phyloP scores from a whole-genome alignment of 306 rosid genomes.

The Gastrolobium villosum region DNA sequence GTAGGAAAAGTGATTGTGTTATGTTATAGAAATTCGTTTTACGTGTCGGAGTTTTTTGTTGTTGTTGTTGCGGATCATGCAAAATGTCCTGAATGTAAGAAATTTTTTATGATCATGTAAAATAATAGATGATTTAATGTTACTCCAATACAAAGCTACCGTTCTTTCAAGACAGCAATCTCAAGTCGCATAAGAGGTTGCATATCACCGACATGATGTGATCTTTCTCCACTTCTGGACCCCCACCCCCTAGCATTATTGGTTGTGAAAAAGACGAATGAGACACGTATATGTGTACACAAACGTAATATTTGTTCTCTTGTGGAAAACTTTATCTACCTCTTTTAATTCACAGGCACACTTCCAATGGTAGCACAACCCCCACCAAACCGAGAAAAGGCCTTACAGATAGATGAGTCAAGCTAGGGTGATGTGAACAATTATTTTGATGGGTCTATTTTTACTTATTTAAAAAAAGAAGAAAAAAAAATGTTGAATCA shows the following conservation, averaged over 20 bases:
- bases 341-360: conserved; percentile 45
- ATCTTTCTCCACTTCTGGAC: conserved; percentile 39
- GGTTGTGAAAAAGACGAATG: conserved; percentile 38
- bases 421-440: too few relatives aligned
- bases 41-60: too few relatives aligned
- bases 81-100: too few relatives aligned
- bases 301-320: background rate
- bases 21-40: too few relatives aligned
- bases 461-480: too few relatives aligned
- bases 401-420: conserved; percentile 18
- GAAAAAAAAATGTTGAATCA: too few relatives aligned
- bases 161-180: conserved; percentile 61
- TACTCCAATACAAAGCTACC: conserved; percentile 51
- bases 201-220: conserved; percentile 63
- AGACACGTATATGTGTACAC: background rate
- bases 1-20: too few relatives aligned
- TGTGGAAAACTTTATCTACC: conserved; percentile 36
- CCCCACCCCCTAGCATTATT: conserved; percentile 42
- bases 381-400: conserved; percentile 56
- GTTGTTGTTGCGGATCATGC: too few relatives aligned
- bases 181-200: conserved; percentile 18
- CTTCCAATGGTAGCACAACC: conserved; percentile 22
- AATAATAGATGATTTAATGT: too few relatives aligned
- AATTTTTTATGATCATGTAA: too few relatives aligned
- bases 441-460: too few relatives aligned